Base-by-base conservation (phyloP, 1,284 basidiomycete genomes). In the Boletus semigastroideus region DNA sequence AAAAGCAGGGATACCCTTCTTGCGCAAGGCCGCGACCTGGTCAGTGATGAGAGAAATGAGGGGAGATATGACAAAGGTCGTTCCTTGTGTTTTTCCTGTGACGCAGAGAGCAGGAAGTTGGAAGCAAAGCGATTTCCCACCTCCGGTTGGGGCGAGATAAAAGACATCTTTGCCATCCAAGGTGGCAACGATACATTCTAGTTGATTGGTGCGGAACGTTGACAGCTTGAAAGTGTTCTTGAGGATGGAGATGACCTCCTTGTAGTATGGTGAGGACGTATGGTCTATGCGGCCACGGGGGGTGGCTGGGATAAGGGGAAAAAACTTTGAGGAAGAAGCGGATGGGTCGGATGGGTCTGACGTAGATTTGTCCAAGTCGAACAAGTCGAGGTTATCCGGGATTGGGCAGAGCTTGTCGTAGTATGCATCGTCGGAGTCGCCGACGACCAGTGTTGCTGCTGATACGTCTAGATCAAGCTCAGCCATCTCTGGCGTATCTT, bases 71-170 rank as follows among this genome's bases (percentile, higher is more conserved):
- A 99, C 95, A 51, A 99, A 78, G 0, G 94, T 95, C 5, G 97
- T 83, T n/a, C 91, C 90, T 49, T 74, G 76, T 0, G 90, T 92
- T 60, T 73, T 79, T 4, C 92, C 93, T 1, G 72, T 73, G 34
- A 77, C 75, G 63, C 94, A 89, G 19, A 97, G 78, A 2, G 94
- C 95, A 0, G 96, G 96, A 0, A 98, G 80, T 63, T 90, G 87
- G 62, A 84, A 94, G 59, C 90, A 93, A 39, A 94, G 73, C 61
- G 86, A 89, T 73, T 98, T 98, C 1, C 95, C 96, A 7, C 95
- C 96, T 27, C 96, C 96, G 0, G 96, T 99, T 0, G 97, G 96
- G 86, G 98, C 96, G 7, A 99, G 79, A 17, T 98, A 92, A 60
- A 98, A 94, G 13, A 94, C 92, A 64, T 99, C 95, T 44, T 78